Evolutionary conservation across 2,329 filamentous ascomycete genomes (phyloP).

Genomic region (Colletotrichum navitas): DNA sequence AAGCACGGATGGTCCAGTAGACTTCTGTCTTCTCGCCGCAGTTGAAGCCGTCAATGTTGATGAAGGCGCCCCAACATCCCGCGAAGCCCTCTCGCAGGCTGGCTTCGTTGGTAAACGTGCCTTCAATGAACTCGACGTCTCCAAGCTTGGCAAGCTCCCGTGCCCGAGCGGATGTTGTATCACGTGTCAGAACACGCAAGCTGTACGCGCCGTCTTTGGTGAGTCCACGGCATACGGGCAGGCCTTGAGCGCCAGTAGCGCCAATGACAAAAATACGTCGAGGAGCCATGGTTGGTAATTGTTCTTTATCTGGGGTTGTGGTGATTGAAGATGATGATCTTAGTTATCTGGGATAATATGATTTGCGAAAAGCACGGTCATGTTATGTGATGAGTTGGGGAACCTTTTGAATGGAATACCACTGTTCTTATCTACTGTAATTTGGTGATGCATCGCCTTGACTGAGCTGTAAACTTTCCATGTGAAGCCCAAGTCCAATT

Average conservation of each 20-base stretch:
- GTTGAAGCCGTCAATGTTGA: conserved; percentile 68
- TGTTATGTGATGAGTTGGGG: neutral
- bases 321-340: neutral
- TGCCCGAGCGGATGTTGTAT: conserved; percentile 56
- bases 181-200: conserved; percentile 62
- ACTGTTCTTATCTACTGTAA: neutral
- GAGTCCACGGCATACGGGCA: conserved; percentile 59
- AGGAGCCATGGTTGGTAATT: conserved; percentile 41
- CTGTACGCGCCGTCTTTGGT: conserved; percentile 57
- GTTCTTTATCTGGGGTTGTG: neutral
- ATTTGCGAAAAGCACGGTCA: neutral
- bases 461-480: too few relatives aligned
- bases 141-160: conserved; percentile 54
- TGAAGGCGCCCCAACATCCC: conserved; percentile 62
- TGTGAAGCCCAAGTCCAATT: neutral
- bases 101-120: conserved; percentile 61
- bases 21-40: conserved; percentile 64
- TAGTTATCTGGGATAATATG: neutral
- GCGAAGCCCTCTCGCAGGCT: conserved; percentile 58
- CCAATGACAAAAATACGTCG: conserved; percentile 55
- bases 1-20: conserved; percentile 60
- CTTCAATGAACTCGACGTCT: conserved; percentile 61
- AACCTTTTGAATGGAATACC: too few relatives aligned
- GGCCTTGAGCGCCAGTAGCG: conserved; percentile 65
- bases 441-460: neutral